These are phyloP conservation scores for Phoma sp. DNA, from an alignment of 2,329 filamentous ascomycete species.

Conservation along the genomic window DNA sequence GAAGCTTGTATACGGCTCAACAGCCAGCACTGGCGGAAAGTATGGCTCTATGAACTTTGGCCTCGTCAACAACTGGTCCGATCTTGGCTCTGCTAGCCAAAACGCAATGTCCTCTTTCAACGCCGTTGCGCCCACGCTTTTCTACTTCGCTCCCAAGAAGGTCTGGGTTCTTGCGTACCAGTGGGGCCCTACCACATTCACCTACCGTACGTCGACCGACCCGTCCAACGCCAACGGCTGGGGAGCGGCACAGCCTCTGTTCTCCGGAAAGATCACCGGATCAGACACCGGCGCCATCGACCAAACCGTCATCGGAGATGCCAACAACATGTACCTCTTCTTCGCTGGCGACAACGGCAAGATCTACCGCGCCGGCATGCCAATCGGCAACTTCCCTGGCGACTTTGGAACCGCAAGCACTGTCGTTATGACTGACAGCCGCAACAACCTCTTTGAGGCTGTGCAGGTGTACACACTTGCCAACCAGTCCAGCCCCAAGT, in stretches of 20 bases:
- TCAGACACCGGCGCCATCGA: conserved; percentile 66
- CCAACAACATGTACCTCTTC: conserved; percentile 70
- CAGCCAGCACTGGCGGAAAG: conserved; percentile 51
- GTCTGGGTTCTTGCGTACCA: conserved; percentile 72
- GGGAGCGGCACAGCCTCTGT: conserved; percentile 63
- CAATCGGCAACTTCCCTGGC: conserved; percentile 67
- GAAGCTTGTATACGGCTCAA: conserved; percentile 68
- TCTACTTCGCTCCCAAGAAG: conserved; percentile 68
- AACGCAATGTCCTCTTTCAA: conserved; percentile 54
- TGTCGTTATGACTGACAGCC: conserved; percentile 61
- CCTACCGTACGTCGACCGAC: conserved; percentile 66
- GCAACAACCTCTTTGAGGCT: conserved; percentile 69
- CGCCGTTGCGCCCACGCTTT: conserved; percentile 67
- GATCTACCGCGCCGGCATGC: conserved; percentile 70
- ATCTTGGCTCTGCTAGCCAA: conserved; percentile 61
- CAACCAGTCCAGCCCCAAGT: conserved; percentile 57
- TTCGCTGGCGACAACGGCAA: conserved; percentile 72
- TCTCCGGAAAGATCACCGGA: conserved; percentile 61
- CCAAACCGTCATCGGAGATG: conserved; percentile 69
- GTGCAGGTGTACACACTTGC: conserved; percentile 70
- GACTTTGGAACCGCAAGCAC: conserved; percentile 63
- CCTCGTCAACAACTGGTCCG: conserved; percentile 61
- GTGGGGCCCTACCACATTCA: conserved; percentile 67
- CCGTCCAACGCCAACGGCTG: conserved; percentile 66
- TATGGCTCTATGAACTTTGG: conserved; percentile 68